Percentiles rank a stretch among this genome's conserved stretches.
Conservation (phyloP, 441 rosid genomes). For the Erodium trifolium region DNA sequence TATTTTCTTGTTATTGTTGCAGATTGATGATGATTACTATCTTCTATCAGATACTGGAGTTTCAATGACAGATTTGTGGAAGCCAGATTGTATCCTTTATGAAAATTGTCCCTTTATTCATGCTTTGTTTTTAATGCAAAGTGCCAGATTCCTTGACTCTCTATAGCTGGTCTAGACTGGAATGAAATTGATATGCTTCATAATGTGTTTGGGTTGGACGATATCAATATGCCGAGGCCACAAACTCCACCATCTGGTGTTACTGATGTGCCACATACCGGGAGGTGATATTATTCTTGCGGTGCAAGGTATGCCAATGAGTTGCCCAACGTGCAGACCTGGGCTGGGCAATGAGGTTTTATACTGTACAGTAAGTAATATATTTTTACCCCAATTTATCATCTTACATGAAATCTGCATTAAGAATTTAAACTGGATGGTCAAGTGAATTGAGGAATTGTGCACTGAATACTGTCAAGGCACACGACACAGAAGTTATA, state of each 20-base stretch:
- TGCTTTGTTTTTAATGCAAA: constrained; percentile 3
- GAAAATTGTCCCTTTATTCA: constrained; percentile 1
- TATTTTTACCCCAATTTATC: not conserved
- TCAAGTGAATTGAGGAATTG: not conserved
- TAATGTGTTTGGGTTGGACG: constrained; percentile 47
- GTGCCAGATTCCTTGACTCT: constrained; percentile 37
- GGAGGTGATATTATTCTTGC: constrained; percentile 25
- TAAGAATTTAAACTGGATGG: not conserved
- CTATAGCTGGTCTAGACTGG: constrained; percentile 62
- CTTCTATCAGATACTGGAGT: constrained; percentile 68
- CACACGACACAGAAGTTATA: not conserved
- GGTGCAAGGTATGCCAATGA: not conserved
- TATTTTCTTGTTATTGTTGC: constrained; percentile 25
- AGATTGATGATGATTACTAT: constrained; percentile 90
- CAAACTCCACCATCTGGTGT: constrained; percentile 38
- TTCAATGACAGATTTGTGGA: constrained; percentile 93
- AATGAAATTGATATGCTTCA: constrained; percentile 31
- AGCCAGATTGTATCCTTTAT: constrained; percentile 71
- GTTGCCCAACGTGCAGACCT: not conserved
- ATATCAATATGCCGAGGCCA: constrained; percentile 39
- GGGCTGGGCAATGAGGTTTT: not conserved
- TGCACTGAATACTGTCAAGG: not conserved
- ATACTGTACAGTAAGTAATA: not conserved
- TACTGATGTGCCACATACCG: constrained; percentile 31
- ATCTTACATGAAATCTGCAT: not conserved